Base-by-base conservation (phyloP, 371 early-diverging fungal genomes). In the Rhizoclosmatium hyalinum region DNA sequence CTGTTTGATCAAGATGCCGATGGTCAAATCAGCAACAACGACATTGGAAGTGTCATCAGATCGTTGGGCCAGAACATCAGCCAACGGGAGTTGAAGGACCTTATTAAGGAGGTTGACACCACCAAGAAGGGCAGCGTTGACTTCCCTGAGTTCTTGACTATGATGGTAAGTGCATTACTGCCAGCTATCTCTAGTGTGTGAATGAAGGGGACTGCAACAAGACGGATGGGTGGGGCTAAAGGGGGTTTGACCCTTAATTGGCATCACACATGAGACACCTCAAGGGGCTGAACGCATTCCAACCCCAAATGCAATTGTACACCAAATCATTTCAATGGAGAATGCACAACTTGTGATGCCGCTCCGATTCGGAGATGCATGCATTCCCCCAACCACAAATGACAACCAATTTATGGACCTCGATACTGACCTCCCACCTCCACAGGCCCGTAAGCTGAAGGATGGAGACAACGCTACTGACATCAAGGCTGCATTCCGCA, bases 401-500 rank as follows among this genome's bases (percentile, higher is more conserved):
- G 32, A 32, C 32, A 32, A 32, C 32, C 32, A 32, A 32, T 32
- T 32, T 32, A 32, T 32, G 32, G 32, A 32, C 55, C 55, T 19
- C 1, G 19, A 61, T 24, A 61, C 32, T 32, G 32, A 32, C 32
- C 32, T 32, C 32, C 32, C 32, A 32, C 32, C 32, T 32, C 32
- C 54, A 47, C 54, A 67, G 56, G 92, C 94, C 50, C 89, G 92
- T 81, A 92, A 93, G 81, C 88, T 91, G 88, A 89, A 89, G 82
- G 90, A 90, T 82, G 84, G 93, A 60, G 94, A 92, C 69, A 84
- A 92, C 65, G 92, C 94, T 81, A 80, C 75, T 61, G 98, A 97
- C 83, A 94, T 96, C 79, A 92, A 95, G 76, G 95, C 95, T 80
- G 97, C 94, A 3, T 98, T 97, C 92, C 95, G 94, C 84, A 96